A percentile compares a stretch with the other conserved stretches of the same genome.
These are phyloP conservation scores for Candida bentonensis DNA, from an alignment of 805 yeast species.

Conservation along the genomic window DNA sequence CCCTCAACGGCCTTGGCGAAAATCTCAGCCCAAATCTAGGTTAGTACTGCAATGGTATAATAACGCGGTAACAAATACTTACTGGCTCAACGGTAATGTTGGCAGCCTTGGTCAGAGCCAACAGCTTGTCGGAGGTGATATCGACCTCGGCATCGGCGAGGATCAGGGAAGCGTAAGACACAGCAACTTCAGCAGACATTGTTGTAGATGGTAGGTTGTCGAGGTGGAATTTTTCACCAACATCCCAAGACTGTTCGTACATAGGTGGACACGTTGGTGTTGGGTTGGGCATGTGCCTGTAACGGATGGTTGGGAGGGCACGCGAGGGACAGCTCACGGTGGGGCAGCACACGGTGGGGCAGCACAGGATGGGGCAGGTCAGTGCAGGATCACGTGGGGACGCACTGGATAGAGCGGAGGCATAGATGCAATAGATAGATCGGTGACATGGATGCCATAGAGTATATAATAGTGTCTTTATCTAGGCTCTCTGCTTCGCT, in stretches of 20 bases:
- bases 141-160: conserved; percentile 95
- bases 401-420: too few relatives aligned
- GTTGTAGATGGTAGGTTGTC: not conserved
- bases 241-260: not conserved
- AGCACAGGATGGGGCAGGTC: too few relatives aligned
- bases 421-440: too few relatives aligned
- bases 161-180: conserved; percentile 72
- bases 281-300: too few relatives aligned
- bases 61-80: conserved; percentile 3
- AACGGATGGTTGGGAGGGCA: too few relatives aligned
- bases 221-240: not conserved
- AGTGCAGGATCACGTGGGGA: too few relatives aligned
- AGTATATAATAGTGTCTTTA: too few relatives aligned
- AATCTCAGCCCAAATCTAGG: conserved; percentile 61
- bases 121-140: conserved; percentile 75
- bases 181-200: conserved; percentile 8
- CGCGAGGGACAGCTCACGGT: too few relatives aligned
- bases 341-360: too few relatives aligned
- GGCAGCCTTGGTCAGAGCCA: conserved; percentile 67
- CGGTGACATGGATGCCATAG: too few relatives aligned
- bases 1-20: conserved; percentile 80
- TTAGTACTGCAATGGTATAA: not conserved
- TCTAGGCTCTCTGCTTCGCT: too few relatives aligned
- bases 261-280: not conserved
- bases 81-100: conserved; percentile 41